Evolutionary conservation across 257 asterid genomes (phyloP).

Genomic region (Jasminum sambac): DNA sequence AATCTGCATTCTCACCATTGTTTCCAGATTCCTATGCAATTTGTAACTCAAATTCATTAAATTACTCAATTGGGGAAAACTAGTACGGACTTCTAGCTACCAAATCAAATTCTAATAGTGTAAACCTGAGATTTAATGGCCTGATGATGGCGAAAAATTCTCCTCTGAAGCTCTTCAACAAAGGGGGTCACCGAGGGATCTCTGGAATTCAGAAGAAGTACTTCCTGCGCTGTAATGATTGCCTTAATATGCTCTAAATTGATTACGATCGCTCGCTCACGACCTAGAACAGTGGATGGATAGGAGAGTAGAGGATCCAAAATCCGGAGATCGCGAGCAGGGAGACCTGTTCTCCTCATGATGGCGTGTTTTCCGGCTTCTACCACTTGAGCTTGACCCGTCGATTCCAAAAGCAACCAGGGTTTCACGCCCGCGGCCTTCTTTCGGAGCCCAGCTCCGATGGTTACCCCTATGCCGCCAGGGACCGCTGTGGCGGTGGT

Average conservation of each 20-base stretch:
- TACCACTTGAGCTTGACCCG: slow-evolving; percentile 78
- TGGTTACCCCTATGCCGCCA: slow-evolving; percentile 22
- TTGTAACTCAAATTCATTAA: neutral
- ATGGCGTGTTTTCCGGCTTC: slow-evolving; percentile 95
- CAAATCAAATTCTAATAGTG: slow-evolving; percentile 12
- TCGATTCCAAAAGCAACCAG: slow-evolving; percentile 82
- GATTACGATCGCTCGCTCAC: slow-evolving; percentile 90
- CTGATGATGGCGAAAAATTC: slow-evolving; percentile 73
- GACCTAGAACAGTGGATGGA: slow-evolving; percentile 86
- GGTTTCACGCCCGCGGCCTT: slow-evolving; percentile 78
- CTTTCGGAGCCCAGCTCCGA: slow-evolving; percentile 54
- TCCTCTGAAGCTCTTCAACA: slow-evolving; percentile 76
- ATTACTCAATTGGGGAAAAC: neutral
- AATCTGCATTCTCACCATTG: slow-evolving; percentile 61
- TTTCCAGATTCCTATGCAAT: slow-evolving; percentile 67
- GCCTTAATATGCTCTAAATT: slow-evolving; percentile 97
- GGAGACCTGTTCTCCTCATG: slow-evolving; percentile 94
- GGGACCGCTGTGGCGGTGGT: slow-evolving; percentile 18
- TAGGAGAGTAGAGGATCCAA: slow-evolving; percentile 85
- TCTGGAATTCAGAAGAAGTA: slow-evolving; percentile 72
- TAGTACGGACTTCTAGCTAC: neutral
- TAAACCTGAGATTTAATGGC: slow-evolving; percentile 75
- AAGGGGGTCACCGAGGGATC: slow-evolving; percentile 91
- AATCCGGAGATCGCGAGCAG: slow-evolving; percentile 94
- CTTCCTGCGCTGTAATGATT: slow-evolving; percentile 88